Evolutionary conservation across 2,329 filamentous ascomycete species (phyloP).

Genomic region (Davidsoniella australis): DNA sequence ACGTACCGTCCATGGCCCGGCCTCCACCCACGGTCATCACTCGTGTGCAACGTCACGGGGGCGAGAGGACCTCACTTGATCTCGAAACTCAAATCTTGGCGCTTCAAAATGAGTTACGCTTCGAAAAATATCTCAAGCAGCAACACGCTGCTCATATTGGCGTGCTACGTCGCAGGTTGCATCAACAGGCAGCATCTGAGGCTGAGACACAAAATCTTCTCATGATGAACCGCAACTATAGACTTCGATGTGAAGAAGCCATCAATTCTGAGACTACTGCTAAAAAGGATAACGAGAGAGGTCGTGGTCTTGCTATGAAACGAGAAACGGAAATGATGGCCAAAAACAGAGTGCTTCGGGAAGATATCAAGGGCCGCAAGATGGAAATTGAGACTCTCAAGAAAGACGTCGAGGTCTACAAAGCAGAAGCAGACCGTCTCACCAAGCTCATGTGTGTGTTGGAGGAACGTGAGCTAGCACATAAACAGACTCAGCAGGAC

Average conservation of each 20-base stretch:
- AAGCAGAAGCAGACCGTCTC: slow-evolving; percentile 46
- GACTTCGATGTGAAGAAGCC: slow-evolving; percentile 54
- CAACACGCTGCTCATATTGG: slow-evolving; percentile 72
- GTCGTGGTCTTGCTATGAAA: slow-evolving; percentile 56
- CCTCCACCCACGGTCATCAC: neutral
- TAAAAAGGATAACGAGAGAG: slow-evolving; percentile 55
- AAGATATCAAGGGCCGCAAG: slow-evolving; percentile 51
- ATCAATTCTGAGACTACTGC: slow-evolving; percentile 53
- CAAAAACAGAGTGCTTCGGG: slow-evolving; percentile 48
- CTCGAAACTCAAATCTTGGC: slow-evolving; percentile 60
- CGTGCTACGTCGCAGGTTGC: slow-evolving; percentile 55
- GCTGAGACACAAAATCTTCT: slow-evolving; percentile 70
- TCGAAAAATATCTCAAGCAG: slow-evolving; percentile 68
- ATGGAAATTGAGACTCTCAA: slow-evolving; percentile 38
- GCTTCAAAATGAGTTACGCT: slow-evolving; percentile 64
- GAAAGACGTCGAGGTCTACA: slow-evolving; percentile 39
- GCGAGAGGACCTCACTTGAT: slow-evolving; percentile 1
- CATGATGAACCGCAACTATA: slow-evolving; percentile 57
- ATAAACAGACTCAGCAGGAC: slow-evolving; percentile 45
- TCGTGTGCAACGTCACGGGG: neutral
- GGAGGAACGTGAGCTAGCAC: slow-evolving; percentile 49
- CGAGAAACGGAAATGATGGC: slow-evolving; percentile 55
- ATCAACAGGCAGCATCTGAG: slow-evolving; percentile 61
- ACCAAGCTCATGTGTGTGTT: slow-evolving; percentile 47
- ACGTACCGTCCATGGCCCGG: neutral